Evolutionary conservation across 2,329 filamentous ascomycete species (phyloP), one percentile per base, ranked within the genome.

Genomic region (Phoma herbarum): DNA sequence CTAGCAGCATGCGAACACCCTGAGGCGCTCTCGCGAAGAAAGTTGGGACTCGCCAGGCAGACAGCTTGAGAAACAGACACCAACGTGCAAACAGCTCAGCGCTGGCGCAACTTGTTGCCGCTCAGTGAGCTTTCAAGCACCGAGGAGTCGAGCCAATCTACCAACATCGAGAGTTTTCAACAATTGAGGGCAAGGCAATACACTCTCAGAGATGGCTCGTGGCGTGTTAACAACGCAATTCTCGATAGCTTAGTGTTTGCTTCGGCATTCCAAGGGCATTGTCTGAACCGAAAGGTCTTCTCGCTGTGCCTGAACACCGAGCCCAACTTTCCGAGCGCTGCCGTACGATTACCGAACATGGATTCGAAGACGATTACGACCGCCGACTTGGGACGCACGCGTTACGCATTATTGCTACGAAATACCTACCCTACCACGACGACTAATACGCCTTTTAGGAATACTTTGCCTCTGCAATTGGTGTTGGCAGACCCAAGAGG

Each of bases 381-480:
- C 49, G 54, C 60, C 49, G 49, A 53, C 62, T 49, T 61, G 47
- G 71, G 67, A 72, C 62, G 70, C 63, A 61, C 63, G 67, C 54
- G 63, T 65, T 43, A 68, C 73, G 69, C 63, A 66, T 55, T 62
- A 49, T 39, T 62, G 53, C 63, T 61, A 63, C 73, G 69, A 74
- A 72, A 66, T 64, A 75, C 75, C 43, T 76, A 49, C 50, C 60
- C 52, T 70, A 59, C 60, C 50, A 72, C 68, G 69, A 70, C 81
- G 74, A 91, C 90, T 92, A 87, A 92, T 88, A 80, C 82, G 77
- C 74, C 75, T 79, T 82, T 83, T 92, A 99, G 95, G 95, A 99
- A 83, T 99, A 98, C 81, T 98, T 99, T 79, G 82, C 85, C 75
- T 90, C 92, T 75, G 90, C 91, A 71, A 88, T 97, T 78, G 92